Evolutionary conservation across 75 land plant species (phyloP), one percentile per base, ranked within the genome.

Genomic region (Gnetum montanum): DNA sequence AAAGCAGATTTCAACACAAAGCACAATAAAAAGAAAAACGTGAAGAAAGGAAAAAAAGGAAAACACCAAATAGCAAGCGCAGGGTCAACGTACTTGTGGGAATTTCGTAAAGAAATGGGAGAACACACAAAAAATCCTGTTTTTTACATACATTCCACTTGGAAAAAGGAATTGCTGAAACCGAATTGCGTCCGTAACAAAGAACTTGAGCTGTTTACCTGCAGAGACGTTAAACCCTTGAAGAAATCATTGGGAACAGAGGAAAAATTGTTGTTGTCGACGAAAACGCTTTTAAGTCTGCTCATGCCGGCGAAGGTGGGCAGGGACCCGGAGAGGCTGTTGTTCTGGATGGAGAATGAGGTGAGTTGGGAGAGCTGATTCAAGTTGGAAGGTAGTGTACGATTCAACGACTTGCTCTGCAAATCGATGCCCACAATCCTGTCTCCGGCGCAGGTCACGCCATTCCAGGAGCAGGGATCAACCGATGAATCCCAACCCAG

Each of bases 241-340:
- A 85, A 85, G 78, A 82, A 85, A 50, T 81, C 80, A 3, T 38
- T 6, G 0, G 89, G 85, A 2, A 85, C 40, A 27, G 73, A 72
- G 5, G 60, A 37, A 48, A 85, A 85, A 15, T 36, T 35, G 48
- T 85, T 82, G 59, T 30, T 62, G 37, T 63, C 65, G 2, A 89
- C 65, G 46, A 64, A 60, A 6, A 76, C 59, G 5, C 35, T 34
- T 35, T 73, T 69, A 2, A 89, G 54, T 0, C 58, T 61, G 18
- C 46, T 18, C 22, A 89, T 45, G 3, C 80, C 86, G 8, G 43
- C 35, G 18, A 89, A 57, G 6, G 64, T 71, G 8, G 95, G 95
- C 41, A 89, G 38, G 8, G 84, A 56, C 1, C 95, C 95, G 1
- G 80, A 46, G 61, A 89, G 37, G 19, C 31, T 13, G 59, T 89